phyloP scores from a whole-genome alignment of 176 grass and related monocot species.

The Aegilops bicornis region DNA sequence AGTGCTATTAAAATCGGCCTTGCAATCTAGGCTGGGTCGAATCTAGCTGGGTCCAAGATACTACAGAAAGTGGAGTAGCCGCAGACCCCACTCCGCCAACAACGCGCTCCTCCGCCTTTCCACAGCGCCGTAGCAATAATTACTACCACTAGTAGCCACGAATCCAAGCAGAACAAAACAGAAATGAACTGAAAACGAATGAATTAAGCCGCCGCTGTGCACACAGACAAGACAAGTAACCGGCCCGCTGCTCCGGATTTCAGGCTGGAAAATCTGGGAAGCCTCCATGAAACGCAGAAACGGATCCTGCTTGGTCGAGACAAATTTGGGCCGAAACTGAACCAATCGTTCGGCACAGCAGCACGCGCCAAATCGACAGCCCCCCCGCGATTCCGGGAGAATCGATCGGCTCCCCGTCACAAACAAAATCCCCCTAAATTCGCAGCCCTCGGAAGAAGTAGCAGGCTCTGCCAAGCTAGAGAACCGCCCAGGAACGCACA shows the following conservation, averaged over 20 bases:
- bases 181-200: too few relatives aligned
- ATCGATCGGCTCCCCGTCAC: too few relatives aligned
- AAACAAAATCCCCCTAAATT: too few relatives aligned
- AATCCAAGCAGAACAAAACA: not conserved
- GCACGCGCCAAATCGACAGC: too few relatives aligned
- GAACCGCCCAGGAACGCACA: not conserved
- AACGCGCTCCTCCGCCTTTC: not conserved
- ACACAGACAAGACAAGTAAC: not conserved
- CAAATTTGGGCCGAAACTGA: too few relatives aligned
- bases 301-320: too few relatives aligned
- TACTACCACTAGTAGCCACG: not conserved
- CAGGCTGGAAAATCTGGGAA: not conserved
- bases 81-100: not conserved
- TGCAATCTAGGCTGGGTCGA: not conserved
- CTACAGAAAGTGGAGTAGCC: not conserved
- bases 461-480: not conserved
- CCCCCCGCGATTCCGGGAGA: too few relatives aligned
- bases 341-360: too few relatives aligned
- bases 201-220: not conserved
- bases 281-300: not conserved
- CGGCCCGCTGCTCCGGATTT: not conserved
- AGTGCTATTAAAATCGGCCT: not conserved
- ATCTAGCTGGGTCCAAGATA: not conserved
- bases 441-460: too few relatives aligned
- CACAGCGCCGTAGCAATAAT: not conserved